Evolutionary conservation across 768 basidiomycete genomes (phyloP), one percentile per base, ranked within the genome.

Genomic region (Trametes villosa): DNA sequence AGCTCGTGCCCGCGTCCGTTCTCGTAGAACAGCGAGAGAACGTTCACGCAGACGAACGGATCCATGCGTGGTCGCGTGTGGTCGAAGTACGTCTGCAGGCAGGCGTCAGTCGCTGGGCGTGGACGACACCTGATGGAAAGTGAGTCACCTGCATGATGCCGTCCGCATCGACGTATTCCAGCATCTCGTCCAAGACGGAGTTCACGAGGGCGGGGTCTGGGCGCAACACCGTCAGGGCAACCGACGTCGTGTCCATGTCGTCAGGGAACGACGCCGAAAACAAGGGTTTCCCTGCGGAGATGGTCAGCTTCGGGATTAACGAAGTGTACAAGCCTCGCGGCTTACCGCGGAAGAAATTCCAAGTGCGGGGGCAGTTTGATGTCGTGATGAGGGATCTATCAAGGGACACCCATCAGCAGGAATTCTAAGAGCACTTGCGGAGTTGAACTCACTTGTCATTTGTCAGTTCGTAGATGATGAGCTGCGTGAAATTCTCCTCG

Each of bases 181-280:
- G 75, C 79, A 86, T 86, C 57, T 86, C 82, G 65, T 86, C 79
- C 77, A 87, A 80, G 9, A 86, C 75, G 2, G 77, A 75, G 34
- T 72, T 67, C 2, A 76, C 74, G 12, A 78, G 65, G 13, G 67
- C 70, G 22, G 71, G 69, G 52, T 71, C 67, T 11, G 59, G 71
- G 57, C 68, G 60, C 29, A 77, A 71, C 30, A 85, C 74, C 1
- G 79, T 82, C 27, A 85, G 70, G 17, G 73, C 84, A 12, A 86
- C 55, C 5, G 86, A 83, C 0, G 86, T 86, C 0, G 84, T 86
- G 61, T 86, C 85, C 27, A 85, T 70, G 69, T 87, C 86, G 59
- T 74, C 77, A 0, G 84, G 83, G 63, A 83, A 84, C 26, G 74
- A 29, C 18, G 58, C 64, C 3, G 57, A 59, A 33, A 65, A 65